phyloP scores from a whole-genome alignment of 495 filamentous ascomycete species.

The Gamarada debralockiae region DNA sequence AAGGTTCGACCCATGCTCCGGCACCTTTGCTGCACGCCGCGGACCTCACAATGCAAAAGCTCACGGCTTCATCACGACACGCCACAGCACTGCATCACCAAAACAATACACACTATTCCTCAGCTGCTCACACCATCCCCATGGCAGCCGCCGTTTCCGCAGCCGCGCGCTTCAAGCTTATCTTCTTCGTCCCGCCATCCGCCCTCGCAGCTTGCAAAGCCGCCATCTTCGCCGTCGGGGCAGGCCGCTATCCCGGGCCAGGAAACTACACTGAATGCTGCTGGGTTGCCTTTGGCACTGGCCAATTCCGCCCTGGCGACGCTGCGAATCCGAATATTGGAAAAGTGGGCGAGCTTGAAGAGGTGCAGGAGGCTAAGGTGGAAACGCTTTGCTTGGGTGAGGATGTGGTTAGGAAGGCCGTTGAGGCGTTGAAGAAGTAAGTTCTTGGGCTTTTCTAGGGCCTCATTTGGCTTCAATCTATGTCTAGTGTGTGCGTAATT shows the following conservation, averaged over 20 bases:
- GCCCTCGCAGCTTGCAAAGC: conserved; percentile 44
- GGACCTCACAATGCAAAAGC: background rate
- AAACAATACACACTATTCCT: background rate
- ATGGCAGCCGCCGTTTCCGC: conserved; percentile 9
- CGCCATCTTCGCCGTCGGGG: conserved; percentile 57
- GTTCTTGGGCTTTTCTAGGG: conserved; percentile 18
- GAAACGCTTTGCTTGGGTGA: conserved; percentile 43
- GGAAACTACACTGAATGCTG: conserved; percentile 57
- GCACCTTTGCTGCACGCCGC: background rate
- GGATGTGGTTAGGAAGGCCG: conserved; percentile 36
- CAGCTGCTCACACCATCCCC: background rate
- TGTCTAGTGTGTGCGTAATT: background rate
- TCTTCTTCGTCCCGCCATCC: conserved; percentile 50
- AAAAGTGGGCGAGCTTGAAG: conserved; percentile 42
- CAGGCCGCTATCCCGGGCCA: conserved; percentile 49
- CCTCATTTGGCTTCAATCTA: background rate
- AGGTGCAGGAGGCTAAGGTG: conserved; percentile 42
- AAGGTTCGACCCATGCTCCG: background rate
- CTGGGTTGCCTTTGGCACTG: conserved; percentile 50
- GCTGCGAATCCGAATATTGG: conserved; percentile 56
- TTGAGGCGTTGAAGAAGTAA: conserved; percentile 55
- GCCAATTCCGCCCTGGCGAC: conserved; percentile 54
- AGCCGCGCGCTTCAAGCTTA: conserved; percentile 42
- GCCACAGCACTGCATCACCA: too few relatives aligned
- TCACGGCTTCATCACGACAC: background rate